These are phyloP conservation scores for Blastobotrys robertii DNA, from an alignment of 805 yeast genomes.

Conservation along the genomic window DNA sequence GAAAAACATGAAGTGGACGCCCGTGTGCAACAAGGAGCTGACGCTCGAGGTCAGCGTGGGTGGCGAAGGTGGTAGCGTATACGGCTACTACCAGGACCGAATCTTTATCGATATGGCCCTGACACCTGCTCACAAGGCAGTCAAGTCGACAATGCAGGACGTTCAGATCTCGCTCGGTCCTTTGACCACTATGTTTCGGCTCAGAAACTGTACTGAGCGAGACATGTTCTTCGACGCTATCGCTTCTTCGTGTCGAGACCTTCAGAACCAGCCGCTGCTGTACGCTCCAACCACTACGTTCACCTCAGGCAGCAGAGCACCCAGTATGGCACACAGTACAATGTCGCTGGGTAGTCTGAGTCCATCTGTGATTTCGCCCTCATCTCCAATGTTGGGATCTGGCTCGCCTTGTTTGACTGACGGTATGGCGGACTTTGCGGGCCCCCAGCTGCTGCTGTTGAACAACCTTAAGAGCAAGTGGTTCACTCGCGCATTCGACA, in stretches of 20 bases:
- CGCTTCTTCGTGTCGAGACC: conserved; percentile 11
- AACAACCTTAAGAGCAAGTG: conserved; percentile 17
- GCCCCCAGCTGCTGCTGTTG: conserved; percentile 12
- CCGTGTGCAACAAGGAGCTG: conserved; percentile 6
- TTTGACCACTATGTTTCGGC: conserved; percentile 16
- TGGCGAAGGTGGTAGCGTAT: conserved; percentile 12
- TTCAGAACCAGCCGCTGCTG: conserved; percentile 14
- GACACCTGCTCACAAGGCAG: conserved; percentile 11
- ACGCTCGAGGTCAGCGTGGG: conserved; percentile 10
- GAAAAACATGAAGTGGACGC: conserved; percentile 11
- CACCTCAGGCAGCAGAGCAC: background rate
- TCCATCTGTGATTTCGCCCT: background rate
- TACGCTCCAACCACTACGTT: background rate
- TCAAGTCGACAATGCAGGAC: conserved; percentile 16
- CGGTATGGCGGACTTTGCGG: background rate
- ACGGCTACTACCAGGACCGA: conserved; percentile 2
- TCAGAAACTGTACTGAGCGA: conserved; percentile 9
- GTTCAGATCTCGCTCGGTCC: conserved; percentile 12
- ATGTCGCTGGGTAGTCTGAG: background rate
- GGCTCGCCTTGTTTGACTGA: background rate
- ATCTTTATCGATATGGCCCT: conserved; percentile 1
- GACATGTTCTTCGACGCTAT: conserved; percentile 14
- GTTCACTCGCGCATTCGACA: conserved; percentile 7
- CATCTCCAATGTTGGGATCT: background rate
- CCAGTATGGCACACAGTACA: conserved; percentile 2